phyloP scores from a whole-genome alignment of 495 filamentous ascomycete species.

The Penicillium cataractarum region DNA sequence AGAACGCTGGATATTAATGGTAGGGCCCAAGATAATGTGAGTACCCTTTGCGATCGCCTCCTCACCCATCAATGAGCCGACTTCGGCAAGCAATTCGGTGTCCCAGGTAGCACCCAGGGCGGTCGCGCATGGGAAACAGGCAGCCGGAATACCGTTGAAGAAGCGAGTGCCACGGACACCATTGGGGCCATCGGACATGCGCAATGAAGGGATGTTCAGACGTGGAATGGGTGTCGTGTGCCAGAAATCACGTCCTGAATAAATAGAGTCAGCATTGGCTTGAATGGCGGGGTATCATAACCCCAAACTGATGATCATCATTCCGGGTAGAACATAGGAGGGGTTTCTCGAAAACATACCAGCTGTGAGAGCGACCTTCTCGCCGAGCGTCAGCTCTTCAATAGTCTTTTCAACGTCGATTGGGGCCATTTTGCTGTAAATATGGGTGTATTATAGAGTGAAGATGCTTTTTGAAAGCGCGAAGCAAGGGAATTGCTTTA shows the following conservation, averaged over 20 bases:
- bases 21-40: conserved; percentile 73
- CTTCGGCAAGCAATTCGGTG: conserved; percentile 58
- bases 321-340: not conserved
- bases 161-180: conserved; percentile 74
- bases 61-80: conserved; percentile 66
- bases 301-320: not conserved
- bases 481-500: not conserved
- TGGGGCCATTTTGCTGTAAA: conserved; percentile 50
- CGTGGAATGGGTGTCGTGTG: conserved; percentile 69
- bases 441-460: not conserved
- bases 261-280: conserved; percentile 5
- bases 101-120: conserved; percentile 76
- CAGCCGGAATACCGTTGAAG: conserved; percentile 69
- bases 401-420: conserved; percentile 66
- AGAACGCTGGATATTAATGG: conserved; percentile 76
- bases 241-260: conserved; percentile 75
- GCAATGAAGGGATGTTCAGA: conserved; percentile 69
- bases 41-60: conserved; percentile 72
- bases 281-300: not conserved
- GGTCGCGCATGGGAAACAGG: conserved; percentile 71
- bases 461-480: not conserved
- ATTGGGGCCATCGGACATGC: conserved; percentile 75
- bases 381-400: conserved; percentile 60
- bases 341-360: conserved; percentile 42
- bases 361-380: conserved; percentile 65